Percentiles rank a stretch among this genome's conserved stretches.
Evolutionary conservation across 108 stramenopile species (phyloP).

Genomic region (Epithemia pelagica): DNA sequence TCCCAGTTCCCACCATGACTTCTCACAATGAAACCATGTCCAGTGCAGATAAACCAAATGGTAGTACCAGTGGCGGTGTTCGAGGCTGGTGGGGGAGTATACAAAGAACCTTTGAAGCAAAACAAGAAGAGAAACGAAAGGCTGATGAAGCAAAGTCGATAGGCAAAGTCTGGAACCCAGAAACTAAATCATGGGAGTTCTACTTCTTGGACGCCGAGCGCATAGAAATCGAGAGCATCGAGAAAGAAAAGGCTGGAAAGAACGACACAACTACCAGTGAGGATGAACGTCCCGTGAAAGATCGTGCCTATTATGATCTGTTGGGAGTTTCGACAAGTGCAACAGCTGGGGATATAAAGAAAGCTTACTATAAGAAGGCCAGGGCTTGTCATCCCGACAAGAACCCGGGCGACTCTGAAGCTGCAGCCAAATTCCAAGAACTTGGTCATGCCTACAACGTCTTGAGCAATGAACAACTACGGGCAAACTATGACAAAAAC

Average conservation of each 20-base stretch:
- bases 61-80: background rate
- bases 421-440: conserved; percentile 78
- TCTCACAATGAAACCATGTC: no score
- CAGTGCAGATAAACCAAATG: no score
- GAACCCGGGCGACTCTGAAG: conserved; percentile 77
- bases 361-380: conserved; percentile 87
- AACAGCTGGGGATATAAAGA: conserved; percentile 72
- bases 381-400: conserved; percentile 80
- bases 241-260: background rate
- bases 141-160: background rate
- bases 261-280: background rate
- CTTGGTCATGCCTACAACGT: conserved; percentile 89
- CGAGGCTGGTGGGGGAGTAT: background rate
- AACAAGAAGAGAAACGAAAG: background rate
- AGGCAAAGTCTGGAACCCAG: conserved; percentile 83
- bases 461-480: conserved; percentile 68
- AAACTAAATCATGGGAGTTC: conserved; percentile 64
- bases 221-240: conserved; percentile 41
- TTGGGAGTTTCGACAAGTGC: conserved; percentile 79
- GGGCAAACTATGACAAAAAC: conserved; percentile 83
- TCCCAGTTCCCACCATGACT: no score
- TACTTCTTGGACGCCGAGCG: conserved; percentile 64
- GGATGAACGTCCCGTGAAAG: conserved; percentile 55
- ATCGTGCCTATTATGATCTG: conserved; percentile 79
- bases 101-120: background rate